Conservation (phyloP, 2,329 filamentous ascomycete species). For the Calonectria pseudoturangicola region DNA sequence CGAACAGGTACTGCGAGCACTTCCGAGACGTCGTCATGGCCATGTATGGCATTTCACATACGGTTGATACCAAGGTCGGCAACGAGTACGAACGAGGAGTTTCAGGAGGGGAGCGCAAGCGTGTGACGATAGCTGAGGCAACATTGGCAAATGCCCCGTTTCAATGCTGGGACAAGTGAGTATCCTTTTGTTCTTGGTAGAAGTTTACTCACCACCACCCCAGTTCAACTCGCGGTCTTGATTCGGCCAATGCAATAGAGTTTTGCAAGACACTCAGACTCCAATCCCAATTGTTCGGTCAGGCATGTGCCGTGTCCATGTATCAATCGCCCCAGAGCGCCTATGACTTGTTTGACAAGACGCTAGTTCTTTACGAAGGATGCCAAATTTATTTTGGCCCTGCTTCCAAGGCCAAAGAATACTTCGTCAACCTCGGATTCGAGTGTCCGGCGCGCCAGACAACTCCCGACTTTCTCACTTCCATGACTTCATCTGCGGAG, state of each 20-base stretch:
- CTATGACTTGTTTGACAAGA: conserved; percentile 80
- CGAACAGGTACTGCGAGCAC: conserved; percentile 58
- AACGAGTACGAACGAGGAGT: conserved; percentile 81
- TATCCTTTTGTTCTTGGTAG: background rate
- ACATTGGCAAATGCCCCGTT: conserved; percentile 68
- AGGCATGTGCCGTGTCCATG: conserved; percentile 58
- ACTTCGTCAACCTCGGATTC: conserved; percentile 77
- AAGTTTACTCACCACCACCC: background rate
- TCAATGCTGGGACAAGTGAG: conserved; percentile 53
- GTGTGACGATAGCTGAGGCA: conserved; percentile 84
- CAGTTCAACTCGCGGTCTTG: conserved; percentile 49
- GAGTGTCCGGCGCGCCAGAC: conserved; percentile 76
- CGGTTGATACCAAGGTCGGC: conserved; percentile 81
- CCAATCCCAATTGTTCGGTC: conserved; percentile 43
- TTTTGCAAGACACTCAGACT: conserved; percentile 45
- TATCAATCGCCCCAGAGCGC: conserved; percentile 77
- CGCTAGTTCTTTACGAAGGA: conserved; percentile 78
- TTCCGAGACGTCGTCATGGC: conserved; percentile 76
- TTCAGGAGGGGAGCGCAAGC: conserved; percentile 84
- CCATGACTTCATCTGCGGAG: conserved; percentile 63
- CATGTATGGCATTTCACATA: conserved; percentile 83
- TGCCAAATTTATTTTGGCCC: conserved; percentile 79
- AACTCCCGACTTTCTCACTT: conserved; percentile 78
- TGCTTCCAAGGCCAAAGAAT: conserved; percentile 72
- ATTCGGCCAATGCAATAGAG: conserved; percentile 47